phyloP scores from a whole-genome alignment of 306 rosid genomes.

The Fragaria ananassa region DNA sequence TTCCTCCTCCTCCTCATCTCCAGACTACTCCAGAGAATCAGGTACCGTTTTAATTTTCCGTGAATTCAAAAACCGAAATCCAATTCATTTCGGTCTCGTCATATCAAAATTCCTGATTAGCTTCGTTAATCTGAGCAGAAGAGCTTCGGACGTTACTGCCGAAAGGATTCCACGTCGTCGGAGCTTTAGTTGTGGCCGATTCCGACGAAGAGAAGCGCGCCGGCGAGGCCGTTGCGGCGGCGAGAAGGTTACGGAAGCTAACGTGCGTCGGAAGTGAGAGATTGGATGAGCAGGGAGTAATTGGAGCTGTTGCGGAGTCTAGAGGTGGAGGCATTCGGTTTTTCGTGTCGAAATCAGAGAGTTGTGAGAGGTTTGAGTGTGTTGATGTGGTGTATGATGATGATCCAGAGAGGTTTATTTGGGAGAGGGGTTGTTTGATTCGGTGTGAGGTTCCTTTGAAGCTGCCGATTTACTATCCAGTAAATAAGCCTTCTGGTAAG shows the following conservation, averaged over 20 bases:
- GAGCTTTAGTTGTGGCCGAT: constrained; percentile 54
- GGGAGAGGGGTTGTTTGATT: constrained; percentile 89
- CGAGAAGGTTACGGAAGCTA: constrained; percentile 43
- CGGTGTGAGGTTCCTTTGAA: constrained; percentile 67
- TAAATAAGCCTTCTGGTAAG: constrained; percentile 53
- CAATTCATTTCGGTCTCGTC: background rate
- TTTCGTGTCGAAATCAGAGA: constrained; percentile 41
- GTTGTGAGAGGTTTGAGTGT: constrained; percentile 27
- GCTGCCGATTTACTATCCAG: constrained; percentile 63
- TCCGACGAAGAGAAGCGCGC: constrained; percentile 33
- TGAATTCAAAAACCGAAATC: background rate
- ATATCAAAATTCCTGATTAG: background rate
- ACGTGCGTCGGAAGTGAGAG: constrained; percentile 30
- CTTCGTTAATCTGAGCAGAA: constrained; percentile 36
- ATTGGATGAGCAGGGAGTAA: constrained; percentile 24
- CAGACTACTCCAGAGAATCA: constrained; percentile 61
- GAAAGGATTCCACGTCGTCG: constrained; percentile 66
- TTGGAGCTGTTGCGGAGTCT: constrained; percentile 58
- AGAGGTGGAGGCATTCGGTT: constrained; percentile 39
- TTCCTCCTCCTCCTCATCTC: constrained; percentile 35
- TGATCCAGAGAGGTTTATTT: constrained; percentile 49
- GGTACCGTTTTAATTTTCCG: constrained; percentile 31
- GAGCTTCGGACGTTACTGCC: constrained; percentile 59
- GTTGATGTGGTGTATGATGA: constrained; percentile 43
- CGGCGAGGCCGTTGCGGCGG: constrained; percentile 42